Base-by-base conservation (phyloP, 176 grass and related monocot species). In the Tillandsia fasciculata region DNA sequence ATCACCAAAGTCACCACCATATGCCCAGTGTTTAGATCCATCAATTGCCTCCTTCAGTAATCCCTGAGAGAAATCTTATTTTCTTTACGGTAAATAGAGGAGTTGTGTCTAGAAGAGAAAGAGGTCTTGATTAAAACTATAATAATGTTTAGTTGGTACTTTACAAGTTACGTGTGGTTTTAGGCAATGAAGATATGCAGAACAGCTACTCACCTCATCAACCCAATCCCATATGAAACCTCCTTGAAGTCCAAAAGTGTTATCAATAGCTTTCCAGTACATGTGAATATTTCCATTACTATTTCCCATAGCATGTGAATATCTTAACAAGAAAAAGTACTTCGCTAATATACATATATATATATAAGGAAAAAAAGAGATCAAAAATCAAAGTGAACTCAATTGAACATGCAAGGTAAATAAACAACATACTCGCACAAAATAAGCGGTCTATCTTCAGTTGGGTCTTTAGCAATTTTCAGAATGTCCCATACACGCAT, bases 141-240 rank as follows among this genome's bases (percentile, higher is more conserved):
- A 42, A 42, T 6, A 42, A 42, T 42, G 5, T 42, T 42, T 42
- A 42, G 33, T 42, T 51, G 12, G 49, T 58, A 69, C 2, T 27
- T 27, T 49, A 58, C 27, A 8, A 28, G 11, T 15, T 9, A 58
- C 64, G 20, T 12, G 64, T 74, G 29, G 10, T 6, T 42, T 11
- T 29, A 67, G 27, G 24, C 18, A 42, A 27, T 8, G 12, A 75
- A 61, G 56, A 61, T 61, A 61, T 18, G 56, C 17, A 59, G 56
- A 61, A 61, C 3, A n/a, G 14, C 2, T 61, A 20, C 66, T 59
- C 75, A 97, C 89, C 93, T 97, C 69, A 87, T 97, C 93, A 28
- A 67, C 93, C 89, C 93, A 97, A 74, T 97, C 93, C 86, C 89
- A 92, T 78, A 97, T 97, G 66, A 97, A 92, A 85, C 93, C 93